Evolutionary conservation across 148 eudicot genomes (phyloP).

Genomic region (Arctostaphylos glauca): DNA sequence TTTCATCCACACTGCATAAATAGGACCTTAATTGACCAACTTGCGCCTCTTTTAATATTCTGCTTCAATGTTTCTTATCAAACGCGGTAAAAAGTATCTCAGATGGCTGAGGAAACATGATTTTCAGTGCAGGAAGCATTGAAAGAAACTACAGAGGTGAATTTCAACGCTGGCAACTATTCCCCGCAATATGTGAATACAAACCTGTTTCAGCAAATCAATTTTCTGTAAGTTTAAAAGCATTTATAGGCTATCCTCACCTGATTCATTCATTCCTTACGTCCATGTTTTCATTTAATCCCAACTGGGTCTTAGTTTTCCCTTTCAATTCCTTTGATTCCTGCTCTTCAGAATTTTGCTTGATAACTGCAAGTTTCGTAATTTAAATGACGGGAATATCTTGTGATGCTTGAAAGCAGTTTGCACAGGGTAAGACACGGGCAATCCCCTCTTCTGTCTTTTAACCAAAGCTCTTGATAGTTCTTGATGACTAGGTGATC

Average conservation of each 20-base stretch:
- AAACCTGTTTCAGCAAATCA: slow-evolving; percentile 93
- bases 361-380: background rate
- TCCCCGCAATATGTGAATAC: slow-evolving; percentile 76
- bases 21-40: background rate
- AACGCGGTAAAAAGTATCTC: background rate
- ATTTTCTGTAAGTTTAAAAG: slow-evolving; percentile 78
- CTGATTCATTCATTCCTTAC: background rate
- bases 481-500: background rate
- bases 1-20: background rate
- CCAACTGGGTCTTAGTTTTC: too few species aligned
- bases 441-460: background rate
- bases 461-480: background rate
- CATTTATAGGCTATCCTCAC: background rate
- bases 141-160: slow-evolving; percentile 95
- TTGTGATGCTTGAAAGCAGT: slow-evolving; percentile 4
- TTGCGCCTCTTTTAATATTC: background rate
- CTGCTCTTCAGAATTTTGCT: background rate
- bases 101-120: background rate
- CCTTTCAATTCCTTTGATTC: background rate
- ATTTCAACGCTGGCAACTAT: slow-evolving; percentile 89
- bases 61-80: background rate
- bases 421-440: background rate
- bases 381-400: background rate
- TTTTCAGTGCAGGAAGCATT: slow-evolving; percentile 90
- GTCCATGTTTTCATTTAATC: background rate